Conservation (phyloP, 768 basidiomycete species). For the Rhodotorula sphaerocarpa region DNA sequence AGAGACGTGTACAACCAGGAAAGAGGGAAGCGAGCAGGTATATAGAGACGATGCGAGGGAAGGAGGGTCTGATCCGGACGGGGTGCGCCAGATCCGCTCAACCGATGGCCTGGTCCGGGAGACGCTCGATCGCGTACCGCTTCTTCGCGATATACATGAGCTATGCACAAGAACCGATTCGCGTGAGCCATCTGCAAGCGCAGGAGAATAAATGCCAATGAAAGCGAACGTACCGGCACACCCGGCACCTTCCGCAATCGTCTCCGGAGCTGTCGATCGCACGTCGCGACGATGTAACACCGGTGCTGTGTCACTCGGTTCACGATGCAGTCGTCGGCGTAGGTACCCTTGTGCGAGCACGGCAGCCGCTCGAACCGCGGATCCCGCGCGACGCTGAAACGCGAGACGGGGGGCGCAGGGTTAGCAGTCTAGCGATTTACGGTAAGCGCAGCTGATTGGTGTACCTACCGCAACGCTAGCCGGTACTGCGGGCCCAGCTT, state of each 20-base stretch:
- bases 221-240: conserved; percentile 28
- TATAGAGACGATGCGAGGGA: too few species aligned
- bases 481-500: conserved; percentile 94
- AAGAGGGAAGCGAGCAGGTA: too few species aligned
- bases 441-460: too few species aligned
- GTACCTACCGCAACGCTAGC: conserved; percentile 76
- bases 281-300: conserved; percentile 95
- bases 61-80: too few species aligned
- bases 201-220: too few species aligned
- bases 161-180: conserved; percentile 44
- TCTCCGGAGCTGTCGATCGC: conserved; percentile 85
- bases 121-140: conserved; percentile 84
- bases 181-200: too few species aligned
- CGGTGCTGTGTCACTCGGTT: conserved; percentile 90
- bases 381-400: conserved; percentile 78
- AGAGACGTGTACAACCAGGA: too few species aligned
- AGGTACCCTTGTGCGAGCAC: conserved; percentile 91
- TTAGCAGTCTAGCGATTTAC: not conserved
- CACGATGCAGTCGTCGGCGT: conserved; percentile 96
- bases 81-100: not conserved
- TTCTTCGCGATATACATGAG: conserved; percentile 94
- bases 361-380: conserved; percentile 88
- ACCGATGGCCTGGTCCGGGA: conserved; percentile 69
- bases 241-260: conserved; percentile 70
- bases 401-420: not conserved